Evolutionary conservation across 202 grass and related monocot species (phyloP).

Genomic region (Zizania palustris): DNA sequence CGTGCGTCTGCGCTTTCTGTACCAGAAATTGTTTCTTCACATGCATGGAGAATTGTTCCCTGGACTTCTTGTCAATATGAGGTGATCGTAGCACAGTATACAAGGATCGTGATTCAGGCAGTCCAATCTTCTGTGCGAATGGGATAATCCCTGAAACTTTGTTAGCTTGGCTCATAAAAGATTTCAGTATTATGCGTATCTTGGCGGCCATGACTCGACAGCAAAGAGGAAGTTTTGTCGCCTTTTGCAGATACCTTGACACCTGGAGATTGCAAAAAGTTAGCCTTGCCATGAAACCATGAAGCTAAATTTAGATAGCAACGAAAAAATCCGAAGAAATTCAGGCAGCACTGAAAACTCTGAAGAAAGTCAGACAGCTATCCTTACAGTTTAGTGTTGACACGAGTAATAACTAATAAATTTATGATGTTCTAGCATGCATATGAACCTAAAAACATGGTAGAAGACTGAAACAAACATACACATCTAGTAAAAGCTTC

Average conservation of each 20-base stretch:
- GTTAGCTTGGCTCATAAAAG: constrained; percentile 46
- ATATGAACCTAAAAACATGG: constrained; percentile 1
- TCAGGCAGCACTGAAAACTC: neutral
- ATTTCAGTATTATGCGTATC: constrained; percentile 55
- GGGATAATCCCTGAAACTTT: constrained; percentile 33
- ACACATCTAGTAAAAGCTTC: neutral
- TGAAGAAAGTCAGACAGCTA: neutral
- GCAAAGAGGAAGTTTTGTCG: neutral
- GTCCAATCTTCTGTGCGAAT: constrained; percentile 42
- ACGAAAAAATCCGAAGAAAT: neutral
- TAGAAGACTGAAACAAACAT: neutral
- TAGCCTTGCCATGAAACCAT: constrained; percentile 3
- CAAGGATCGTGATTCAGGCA: constrained; percentile 47
- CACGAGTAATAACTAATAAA: neutral
- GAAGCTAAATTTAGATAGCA: neutral
- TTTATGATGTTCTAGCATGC: constrained; percentile 1
- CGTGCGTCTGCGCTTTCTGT: constrained; percentile 30
- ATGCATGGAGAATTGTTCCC: constrained; percentile 57
- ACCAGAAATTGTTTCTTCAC: constrained; percentile 59
- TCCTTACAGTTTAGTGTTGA: constrained; percentile 1
- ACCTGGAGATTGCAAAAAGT: neutral
- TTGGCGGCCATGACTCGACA: constrained; percentile 43
- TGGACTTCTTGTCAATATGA: constrained; percentile 67
- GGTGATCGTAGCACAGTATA: constrained; percentile 58
- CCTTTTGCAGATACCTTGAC: constrained; percentile 7